These are phyloP conservation scores for Porogramme epimiltina DNA, from an alignment of 1,284 basidiomycete genomes.

Conservation along the genomic window DNA sequence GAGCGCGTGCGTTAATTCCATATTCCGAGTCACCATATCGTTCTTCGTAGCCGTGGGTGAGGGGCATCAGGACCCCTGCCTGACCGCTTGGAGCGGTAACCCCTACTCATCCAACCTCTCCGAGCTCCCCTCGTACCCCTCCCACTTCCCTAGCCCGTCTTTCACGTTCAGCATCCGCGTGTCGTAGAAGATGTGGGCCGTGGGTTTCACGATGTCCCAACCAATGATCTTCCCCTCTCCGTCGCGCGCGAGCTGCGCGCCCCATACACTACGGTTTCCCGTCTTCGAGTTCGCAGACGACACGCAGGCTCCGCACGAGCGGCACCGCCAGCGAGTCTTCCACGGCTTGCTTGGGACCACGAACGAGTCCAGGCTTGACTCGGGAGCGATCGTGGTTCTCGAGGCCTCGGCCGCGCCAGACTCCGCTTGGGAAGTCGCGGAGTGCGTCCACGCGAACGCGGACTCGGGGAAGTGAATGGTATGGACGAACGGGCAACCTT, in stretches of 20 bases:
- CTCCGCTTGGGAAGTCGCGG: conserved; percentile 17
- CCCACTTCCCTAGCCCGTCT: conserved; percentile 61
- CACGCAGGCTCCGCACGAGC: conserved; percentile 53
- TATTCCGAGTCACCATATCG: too few species aligned
- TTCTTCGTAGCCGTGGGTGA: too few species aligned
- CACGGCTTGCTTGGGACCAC: conserved; percentile 47
- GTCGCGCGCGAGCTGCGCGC: conserved; percentile 52
- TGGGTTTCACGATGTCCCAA: conserved; percentile 57
- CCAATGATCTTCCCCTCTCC: conserved; percentile 46
- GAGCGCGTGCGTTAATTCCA: too few species aligned
- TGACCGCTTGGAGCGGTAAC: too few species aligned
- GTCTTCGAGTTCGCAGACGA: conserved; percentile 50
- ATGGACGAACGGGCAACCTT: conserved; percentile 62
- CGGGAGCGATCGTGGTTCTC: conserved; percentile 30
- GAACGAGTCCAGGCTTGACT: conserved; percentile 45
- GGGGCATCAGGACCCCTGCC: too few species aligned
- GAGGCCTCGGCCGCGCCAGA: too few species aligned
- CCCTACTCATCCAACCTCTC: background rate
- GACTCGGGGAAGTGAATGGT: conserved; percentile 55
- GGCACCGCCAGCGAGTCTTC: conserved; percentile 63
- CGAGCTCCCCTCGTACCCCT: conserved; percentile 55
- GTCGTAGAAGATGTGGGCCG: conserved; percentile 64
- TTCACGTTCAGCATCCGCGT: conserved; percentile 58
- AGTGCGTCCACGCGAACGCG: conserved; percentile 55
- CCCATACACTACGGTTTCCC: conserved; percentile 55